These are phyloP conservation scores for Quaeritorhiza haematococci DNA, from an alignment of 371 early-diverging fungal species.

Conservation along the genomic window DNA sequence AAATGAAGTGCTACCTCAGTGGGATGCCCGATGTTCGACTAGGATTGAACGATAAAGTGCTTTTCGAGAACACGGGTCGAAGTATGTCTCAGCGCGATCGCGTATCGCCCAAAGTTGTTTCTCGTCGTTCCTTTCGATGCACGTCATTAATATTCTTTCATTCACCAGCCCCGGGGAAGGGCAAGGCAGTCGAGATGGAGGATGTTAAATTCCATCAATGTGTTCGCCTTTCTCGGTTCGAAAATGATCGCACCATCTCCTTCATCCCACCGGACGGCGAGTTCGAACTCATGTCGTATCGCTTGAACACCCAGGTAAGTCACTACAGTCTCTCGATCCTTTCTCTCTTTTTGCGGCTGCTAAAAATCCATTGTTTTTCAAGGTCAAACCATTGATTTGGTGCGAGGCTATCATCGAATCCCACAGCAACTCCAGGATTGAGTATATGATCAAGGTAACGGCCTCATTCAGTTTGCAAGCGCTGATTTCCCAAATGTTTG, in stretches of 20 bases:
- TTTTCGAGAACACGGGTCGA: conserved; percentile 94
- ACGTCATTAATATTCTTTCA: conserved; percentile 2
- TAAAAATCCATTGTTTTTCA: not conserved
- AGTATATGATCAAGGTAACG: conserved; percentile 85
- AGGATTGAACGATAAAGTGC: conserved; percentile 95
- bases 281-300: conserved; percentile 98
- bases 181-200: conserved; percentile 98
- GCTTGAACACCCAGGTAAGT: conserved; percentile 76
- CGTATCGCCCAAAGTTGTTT: not conserved
- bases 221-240: conserved; percentile 91
- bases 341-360: conserved; percentile 1
- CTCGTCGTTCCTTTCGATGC: not conserved
- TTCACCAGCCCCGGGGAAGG: conserved; percentile 55
- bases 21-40: conserved; percentile 98
- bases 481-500: not conserved
- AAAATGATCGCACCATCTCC: conserved; percentile 94
- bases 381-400: conserved; percentile 93
- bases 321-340: not conserved
- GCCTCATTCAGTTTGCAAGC: not conserved
- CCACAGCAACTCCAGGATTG: conserved; percentile 88
- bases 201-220: conserved; percentile 99
- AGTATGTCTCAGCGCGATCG: conserved; percentile 38
- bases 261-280: conserved; percentile 99
- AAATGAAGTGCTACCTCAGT: conserved; percentile 92
- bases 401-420: conserved; percentile 91